Evolutionary conservation across 768 basidiomycete species (phyloP).

Genomic region (Lactarius akahatsu): DNA sequence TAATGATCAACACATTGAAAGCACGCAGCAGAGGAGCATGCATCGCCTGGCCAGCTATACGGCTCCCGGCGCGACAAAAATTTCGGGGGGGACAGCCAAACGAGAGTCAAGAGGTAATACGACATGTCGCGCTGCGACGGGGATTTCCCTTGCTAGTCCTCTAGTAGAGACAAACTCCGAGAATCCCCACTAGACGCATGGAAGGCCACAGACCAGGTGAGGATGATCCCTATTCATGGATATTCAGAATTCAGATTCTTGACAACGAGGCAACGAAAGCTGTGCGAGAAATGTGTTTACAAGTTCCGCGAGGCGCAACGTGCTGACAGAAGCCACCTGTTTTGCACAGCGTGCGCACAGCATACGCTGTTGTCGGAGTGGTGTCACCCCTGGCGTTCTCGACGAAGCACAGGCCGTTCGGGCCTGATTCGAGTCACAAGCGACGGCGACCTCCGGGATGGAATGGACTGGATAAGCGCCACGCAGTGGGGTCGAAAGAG

Average conservation of each 20-base stretch:
- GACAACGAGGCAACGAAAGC: neutral
- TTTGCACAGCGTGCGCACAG: slow-evolving; percentile 14
- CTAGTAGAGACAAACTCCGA: slow-evolving; percentile 18
- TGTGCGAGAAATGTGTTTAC: slow-evolving; percentile 1
- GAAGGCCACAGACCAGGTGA: neutral
- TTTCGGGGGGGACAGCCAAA: slow-evolving; percentile 2
- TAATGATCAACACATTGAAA: neutral
- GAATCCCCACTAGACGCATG: neutral
- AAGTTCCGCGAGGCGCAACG: neutral
- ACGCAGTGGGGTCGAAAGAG: neutral
- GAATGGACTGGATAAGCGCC: neutral
- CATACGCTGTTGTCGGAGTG: slow-evolving; percentile 16
- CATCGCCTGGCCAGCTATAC: neutral
- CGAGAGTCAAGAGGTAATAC: slow-evolving; percentile 8
- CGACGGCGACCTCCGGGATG: neutral
- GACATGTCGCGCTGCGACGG: slow-evolving; percentile 7
- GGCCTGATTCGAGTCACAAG: slow-evolving; percentile 3
- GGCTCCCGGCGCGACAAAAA: slow-evolving; percentile 9
- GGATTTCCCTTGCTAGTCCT: neutral
- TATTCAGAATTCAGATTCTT: neutral
- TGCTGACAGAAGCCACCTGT: neutral
- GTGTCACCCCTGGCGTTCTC: slow-evolving; percentile 8
- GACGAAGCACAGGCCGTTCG: neutral
- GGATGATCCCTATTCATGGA: neutral
- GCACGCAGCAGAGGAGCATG: neutral